Evolutionary conservation across 2,329 filamentous ascomycete species (phyloP).

Genomic region (Ustulina deusta): DNA sequence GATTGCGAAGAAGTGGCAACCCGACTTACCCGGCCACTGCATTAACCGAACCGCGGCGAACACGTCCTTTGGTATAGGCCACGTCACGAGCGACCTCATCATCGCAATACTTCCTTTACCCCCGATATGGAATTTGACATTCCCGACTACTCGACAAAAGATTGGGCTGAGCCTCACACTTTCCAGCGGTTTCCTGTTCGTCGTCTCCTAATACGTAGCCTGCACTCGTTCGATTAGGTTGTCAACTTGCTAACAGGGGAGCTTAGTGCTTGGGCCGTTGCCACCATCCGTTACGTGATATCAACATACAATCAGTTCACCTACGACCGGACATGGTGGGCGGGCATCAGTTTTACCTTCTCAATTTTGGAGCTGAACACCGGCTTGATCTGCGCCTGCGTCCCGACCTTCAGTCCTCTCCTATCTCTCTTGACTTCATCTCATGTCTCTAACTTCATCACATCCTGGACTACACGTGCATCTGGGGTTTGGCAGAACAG

Average conservation of each 20-base stretch:
- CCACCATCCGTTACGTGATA: constrained; percentile 48
- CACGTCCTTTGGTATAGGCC: constrained; percentile 48
- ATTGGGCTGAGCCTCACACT: constrained; percentile 48
- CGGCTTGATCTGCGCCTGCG: constrained; percentile 49
- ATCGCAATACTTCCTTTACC: constrained; percentile 48
- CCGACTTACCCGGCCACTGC: constrained; percentile 44
- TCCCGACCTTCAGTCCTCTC: constrained; percentile 47
- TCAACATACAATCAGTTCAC: constrained; percentile 49
- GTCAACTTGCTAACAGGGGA: constrained; percentile 30
- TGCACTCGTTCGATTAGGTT: background rate
- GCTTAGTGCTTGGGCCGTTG: constrained; percentile 48
- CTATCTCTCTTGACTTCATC: constrained; percentile 38
- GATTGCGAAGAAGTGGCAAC: constrained; percentile 47
- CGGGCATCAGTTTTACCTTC: constrained; percentile 49
- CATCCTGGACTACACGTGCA: constrained; percentile 37
- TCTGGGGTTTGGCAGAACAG: constrained; percentile 38
- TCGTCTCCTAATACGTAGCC: constrained; percentile 3
- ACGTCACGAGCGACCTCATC: constrained; percentile 50
- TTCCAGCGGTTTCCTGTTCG: constrained; percentile 48
- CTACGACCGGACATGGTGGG: constrained; percentile 50
- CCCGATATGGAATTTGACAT: constrained; percentile 48
- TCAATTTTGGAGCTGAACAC: constrained; percentile 51
- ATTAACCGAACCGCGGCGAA: constrained; percentile 47
- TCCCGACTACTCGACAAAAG: constrained; percentile 47
- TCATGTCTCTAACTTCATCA: constrained; percentile 35